Percentiles rank a stretch among this genome's conserved stretches.
phyloP scores from a whole-genome alignment of 2,329 filamentous ascomycete genomes.

The Aspergillus sp. region DNA sequence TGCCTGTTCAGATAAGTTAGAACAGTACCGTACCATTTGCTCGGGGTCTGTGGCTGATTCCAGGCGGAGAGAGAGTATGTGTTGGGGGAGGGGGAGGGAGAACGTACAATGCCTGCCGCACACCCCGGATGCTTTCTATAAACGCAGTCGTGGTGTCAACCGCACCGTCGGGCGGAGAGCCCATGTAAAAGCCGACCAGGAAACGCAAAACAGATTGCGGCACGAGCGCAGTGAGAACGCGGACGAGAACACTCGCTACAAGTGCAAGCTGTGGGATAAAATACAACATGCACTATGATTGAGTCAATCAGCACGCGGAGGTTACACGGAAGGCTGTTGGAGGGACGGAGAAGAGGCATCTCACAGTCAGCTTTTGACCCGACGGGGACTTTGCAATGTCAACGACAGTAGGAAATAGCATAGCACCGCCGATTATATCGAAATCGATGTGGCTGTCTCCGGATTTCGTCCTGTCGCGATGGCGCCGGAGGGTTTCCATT shows the following conservation, averaged over 20 bases:
- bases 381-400: slow-evolving; percentile 64
- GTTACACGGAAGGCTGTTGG: neutral
- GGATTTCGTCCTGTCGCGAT: slow-evolving; percentile 37
- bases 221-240: slow-evolving; percentile 42
- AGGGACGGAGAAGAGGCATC: slow-evolving; percentile 6
- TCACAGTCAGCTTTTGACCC: slow-evolving; percentile 52
- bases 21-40: neutral
- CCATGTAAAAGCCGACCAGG: slow-evolving; percentile 44
- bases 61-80: neutral
- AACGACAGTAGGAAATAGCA: slow-evolving; percentile 73
- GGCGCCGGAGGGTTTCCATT: slow-evolving; percentile 64
- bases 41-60: neutral
- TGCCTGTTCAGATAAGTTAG: slow-evolving; percentile 31
- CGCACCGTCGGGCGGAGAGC: slow-evolving; percentile 37
- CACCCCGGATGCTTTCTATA: slow-evolving; percentile 47
- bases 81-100: neutral
- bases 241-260: slow-evolving; percentile 37
- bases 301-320: too few species aligned
- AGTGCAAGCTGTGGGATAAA: slow-evolving; percentile 38
- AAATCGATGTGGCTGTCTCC: slow-evolving; percentile 19
- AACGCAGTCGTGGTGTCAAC: slow-evolving; percentile 51
- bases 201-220: slow-evolving; percentile 39
- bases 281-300: slow-evolving; percentile 26
- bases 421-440: slow-evolving; percentile 52
- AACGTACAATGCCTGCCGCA: slow-evolving; percentile 53